These are phyloP conservation scores for Flaveria linearis DNA, from an alignment of 129 eudicot genomes.

Conservation along the genomic window DNA sequence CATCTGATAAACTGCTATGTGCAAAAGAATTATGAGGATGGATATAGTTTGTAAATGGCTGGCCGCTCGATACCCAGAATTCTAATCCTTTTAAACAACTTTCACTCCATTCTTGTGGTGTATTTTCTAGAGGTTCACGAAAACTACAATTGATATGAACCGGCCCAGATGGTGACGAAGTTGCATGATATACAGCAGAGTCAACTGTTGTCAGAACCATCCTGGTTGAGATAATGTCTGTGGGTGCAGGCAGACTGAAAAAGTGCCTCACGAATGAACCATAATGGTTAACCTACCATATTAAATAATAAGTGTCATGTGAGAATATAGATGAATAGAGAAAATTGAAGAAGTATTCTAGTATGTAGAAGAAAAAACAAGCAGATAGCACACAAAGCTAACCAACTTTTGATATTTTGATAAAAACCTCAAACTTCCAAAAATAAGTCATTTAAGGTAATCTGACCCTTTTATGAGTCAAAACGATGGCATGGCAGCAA, in stretches of 20 bases:
- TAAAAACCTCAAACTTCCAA: conserved; percentile 1
- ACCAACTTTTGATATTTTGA: background rate
- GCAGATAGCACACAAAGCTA: background rate
- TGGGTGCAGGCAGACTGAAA: conserved; percentile 84
- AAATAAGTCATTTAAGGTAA: background rate
- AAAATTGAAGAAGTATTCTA: background rate
- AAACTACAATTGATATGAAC: conserved; percentile 91
- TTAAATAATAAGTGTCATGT: background rate
- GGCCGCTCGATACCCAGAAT: conserved; percentile 61
- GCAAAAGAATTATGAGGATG: conserved; percentile 44
- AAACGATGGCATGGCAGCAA: background rate
- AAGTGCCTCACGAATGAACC: conserved; percentile 68
- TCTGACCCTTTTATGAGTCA: background rate
- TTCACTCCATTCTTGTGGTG: conserved; percentile 53
- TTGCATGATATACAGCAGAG: conserved; percentile 72
- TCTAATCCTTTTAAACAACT: conserved; percentile 75
- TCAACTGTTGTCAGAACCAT: conserved; percentile 83
- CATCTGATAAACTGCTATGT: conserved; percentile 42
- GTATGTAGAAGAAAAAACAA: background rate
- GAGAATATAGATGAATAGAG: background rate
- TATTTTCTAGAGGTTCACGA: conserved; percentile 81
- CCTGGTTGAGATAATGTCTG: conserved; percentile 71
- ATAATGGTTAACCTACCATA: conserved; percentile 69
- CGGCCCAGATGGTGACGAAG: conserved; percentile 79
- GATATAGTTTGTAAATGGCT: conserved; percentile 69